Percentiles rank a stretch among this genome's conserved stretches.
These are phyloP conservation scores for Candida oleophila DNA, from an alignment of 805 yeast species.

Conservation along the genomic window DNA sequence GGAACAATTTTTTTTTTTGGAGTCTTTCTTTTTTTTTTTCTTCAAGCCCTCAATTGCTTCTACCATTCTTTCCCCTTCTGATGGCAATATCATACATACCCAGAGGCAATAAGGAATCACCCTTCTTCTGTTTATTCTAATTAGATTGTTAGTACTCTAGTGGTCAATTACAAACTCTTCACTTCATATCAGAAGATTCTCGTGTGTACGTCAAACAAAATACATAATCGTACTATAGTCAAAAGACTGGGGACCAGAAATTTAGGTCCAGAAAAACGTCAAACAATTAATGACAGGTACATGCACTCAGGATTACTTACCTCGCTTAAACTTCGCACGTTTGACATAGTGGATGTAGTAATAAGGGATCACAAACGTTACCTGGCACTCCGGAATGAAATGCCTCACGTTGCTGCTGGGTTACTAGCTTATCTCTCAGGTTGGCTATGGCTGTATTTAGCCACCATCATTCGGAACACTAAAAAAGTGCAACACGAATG, in stretches of 20 bases:
- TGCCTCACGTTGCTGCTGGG: too few relatives aligned
- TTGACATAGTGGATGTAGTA: slow-evolving; percentile 2
- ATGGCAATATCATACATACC: slow-evolving; percentile 1
- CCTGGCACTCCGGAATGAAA: too few relatives aligned
- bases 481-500: slow-evolving; percentile 7
- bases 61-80: too few relatives aligned
- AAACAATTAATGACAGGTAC: not conserved
- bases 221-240: too few relatives aligned
- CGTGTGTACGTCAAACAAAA: too few relatives aligned
- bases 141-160: not conserved
- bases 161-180: too few relatives aligned
- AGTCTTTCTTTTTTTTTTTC: not conserved
- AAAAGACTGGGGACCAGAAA: too few relatives aligned
- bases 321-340: not conserved
- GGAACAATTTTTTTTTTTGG: not conserved
- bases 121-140: not conserved
- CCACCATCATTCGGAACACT: slow-evolving; percentile 2
- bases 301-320: not conserved
- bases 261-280: too few relatives aligned
- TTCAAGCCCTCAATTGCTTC: too few relatives aligned
- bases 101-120: not conserved
- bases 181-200: too few relatives aligned
- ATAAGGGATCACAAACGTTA: too few relatives aligned
- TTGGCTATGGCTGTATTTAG: not conserved
- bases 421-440: not conserved